Evolutionary conservation across 176 grass and related monocot species (phyloP), one percentile per base, ranked within the genome.

Genomic region (Typha latifolia): DNA sequence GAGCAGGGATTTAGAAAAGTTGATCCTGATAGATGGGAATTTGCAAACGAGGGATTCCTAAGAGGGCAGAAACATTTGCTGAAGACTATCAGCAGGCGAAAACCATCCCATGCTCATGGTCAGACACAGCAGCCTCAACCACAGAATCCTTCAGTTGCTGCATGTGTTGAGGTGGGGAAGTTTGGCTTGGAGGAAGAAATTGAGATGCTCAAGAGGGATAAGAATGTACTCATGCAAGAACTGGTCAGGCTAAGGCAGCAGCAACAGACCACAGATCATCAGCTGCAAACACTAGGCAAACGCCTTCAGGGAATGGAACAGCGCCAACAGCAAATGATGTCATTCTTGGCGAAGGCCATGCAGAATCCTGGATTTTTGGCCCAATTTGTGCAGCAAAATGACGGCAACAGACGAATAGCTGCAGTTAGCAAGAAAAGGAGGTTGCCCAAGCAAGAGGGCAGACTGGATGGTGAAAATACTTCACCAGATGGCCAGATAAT

Each of bases 211-310:
- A 99, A 99, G 47, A 93, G 89, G 79, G 94, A 93, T 68, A 99
- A 99, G 66, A 99, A 99, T 53, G 95, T 99, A 32, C 79, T 99
- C 5, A 94, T 94, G 95, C 95, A 99, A 64, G 95, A 99, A 56
- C 86, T 99, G 26, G 84, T 93, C 51, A 88, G 84, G 69, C 68
- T 99, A 48, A 82, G 86, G 43, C 89, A 99, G 56, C 89, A 94
- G 68, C 89, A 99, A 61, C 95, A 99, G 66, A 66, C 86, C 16
- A 93, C 89, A 12, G 86, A 94, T 62, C 81, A 90, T 78, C 95
- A 99, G 74, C 71, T 99, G 34, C 86, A 87, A 62, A 93, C 89
- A 37, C 66, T 99, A 71, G 79, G 82, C 47, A 90, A 99, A 53
- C 75, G 73, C 20, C 86, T 99, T 82, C 81, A 99, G 29, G 95